Percentiles rank a stretch among this genome's conserved stretches.
Evolutionary conservation across 768 basidiomycete species (phyloP).

Genomic region (Epithele typhae): DNA sequence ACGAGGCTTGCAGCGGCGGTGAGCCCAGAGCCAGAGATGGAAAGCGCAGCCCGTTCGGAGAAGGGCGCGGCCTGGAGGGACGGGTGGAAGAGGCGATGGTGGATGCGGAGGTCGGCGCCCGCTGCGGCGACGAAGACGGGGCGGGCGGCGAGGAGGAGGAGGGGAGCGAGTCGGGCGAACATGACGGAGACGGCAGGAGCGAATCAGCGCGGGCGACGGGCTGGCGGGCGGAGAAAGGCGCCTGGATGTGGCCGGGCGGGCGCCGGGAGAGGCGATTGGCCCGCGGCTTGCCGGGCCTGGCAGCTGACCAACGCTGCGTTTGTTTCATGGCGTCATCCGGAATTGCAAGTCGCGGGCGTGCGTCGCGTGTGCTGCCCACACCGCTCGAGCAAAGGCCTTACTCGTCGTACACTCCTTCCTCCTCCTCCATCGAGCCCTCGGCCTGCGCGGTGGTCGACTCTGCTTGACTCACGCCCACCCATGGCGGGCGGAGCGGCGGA

Average conservation of each 20-base stretch:
- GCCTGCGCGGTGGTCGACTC: no score
- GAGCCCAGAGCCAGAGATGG: conserved; percentile 26
- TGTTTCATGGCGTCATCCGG: conserved; percentile 8
- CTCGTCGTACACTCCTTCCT: no score
- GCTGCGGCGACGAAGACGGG: conserved; percentile 16
- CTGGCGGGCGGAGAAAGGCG: not conserved
- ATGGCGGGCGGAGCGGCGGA: not conserved
- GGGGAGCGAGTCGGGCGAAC: conserved; percentile 25
- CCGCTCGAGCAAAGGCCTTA: no score
- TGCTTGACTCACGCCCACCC: not conserved
- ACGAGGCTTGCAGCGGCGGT: conserved; percentile 22
- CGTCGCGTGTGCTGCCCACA: conserved; percentile 4
- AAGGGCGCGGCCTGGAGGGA: conserved; percentile 32
- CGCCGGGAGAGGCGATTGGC: conserved; percentile 10
- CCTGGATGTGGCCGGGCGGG: not conserved
- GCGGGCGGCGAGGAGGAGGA: conserved; percentile 20
- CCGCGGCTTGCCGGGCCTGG: conserved; percentile 1
- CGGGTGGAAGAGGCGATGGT: conserved; percentile 55
- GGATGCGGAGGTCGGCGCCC: conserved; percentile 28
- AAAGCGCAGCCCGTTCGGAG: conserved; percentile 38
- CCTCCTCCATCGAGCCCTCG: no score
- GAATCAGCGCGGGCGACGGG: conserved; percentile 11
- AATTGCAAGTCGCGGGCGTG: no score
- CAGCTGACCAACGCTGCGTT: not conserved
- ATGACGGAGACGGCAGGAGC: conserved; percentile 6